phyloP scores from a whole-genome alignment of 2,329 filamentous ascomycete genomes.

The Trichoderma polysporum region DNA sequence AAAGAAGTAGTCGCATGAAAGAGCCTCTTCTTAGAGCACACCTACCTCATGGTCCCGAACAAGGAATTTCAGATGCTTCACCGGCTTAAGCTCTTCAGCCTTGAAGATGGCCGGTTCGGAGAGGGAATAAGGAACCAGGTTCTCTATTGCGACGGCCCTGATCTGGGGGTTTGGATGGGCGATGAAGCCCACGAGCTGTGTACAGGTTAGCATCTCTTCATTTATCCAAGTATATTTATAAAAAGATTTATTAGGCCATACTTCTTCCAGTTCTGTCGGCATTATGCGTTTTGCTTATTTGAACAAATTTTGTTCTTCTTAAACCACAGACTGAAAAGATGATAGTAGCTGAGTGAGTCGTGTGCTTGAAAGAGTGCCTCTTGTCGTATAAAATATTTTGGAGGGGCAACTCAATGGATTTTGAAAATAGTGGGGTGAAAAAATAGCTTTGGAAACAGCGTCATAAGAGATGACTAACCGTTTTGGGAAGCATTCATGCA shows the following conservation, averaged over 20 bases:
- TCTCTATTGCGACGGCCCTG: constrained; percentile 79
- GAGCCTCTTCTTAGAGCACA: constrained; percentile 16
- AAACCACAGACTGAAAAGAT: too few species aligned
- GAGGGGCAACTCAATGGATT: constrained; percentile 25
- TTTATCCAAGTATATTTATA: neutral
- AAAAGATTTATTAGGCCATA: constrained; percentile 36
- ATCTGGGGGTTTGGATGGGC: constrained; percentile 90
- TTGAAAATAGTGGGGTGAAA: constrained; percentile 24
- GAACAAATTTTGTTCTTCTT: neutral
- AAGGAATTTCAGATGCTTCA: constrained; percentile 85
- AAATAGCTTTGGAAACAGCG: constrained; percentile 8
- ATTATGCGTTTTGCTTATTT: constrained; percentile 45
- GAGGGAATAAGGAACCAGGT: constrained; percentile 79
- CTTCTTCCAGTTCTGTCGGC: constrained; percentile 76
- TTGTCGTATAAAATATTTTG: constrained; percentile 20
- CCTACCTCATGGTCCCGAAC: constrained; percentile 78
- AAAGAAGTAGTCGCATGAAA: neutral
- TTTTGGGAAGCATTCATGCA: neutral
- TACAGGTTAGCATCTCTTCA: neutral
- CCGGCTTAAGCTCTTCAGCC: constrained; percentile 69
- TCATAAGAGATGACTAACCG: constrained; percentile 1
- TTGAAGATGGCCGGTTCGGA: constrained; percentile 81
- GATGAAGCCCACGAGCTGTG: constrained; percentile 86
- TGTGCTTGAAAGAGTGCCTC: neutral
- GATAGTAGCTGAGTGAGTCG: neutral